Evolutionary conservation across 1,139 yeast species (phyloP), one percentile per base, ranked within the genome.

Genomic region (Protomyces inundatus): DNA sequence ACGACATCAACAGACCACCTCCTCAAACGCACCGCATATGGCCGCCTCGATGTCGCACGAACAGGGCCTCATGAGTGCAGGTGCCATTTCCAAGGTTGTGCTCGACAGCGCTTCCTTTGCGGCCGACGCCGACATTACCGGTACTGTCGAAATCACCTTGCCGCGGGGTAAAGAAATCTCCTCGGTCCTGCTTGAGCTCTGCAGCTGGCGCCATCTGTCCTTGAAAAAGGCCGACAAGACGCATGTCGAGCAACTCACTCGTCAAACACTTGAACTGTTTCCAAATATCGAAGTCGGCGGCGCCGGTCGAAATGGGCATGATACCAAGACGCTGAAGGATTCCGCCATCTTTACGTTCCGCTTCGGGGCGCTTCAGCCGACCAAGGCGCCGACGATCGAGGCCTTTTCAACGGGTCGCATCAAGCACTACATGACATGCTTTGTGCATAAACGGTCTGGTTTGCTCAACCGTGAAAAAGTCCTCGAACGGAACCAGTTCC

Each of bases 341-440:
- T 51, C 53, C 51, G 62, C 52, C 62, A 58, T 58, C 52, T 58
- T 58, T 52, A 32, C 62, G 16, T 58, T 58, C 52, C 53, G 56
- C 36, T 58, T 58, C 33, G 48, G 5, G 4, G 48, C 48, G 10
- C 53, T 48, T 3, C 42, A 51, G 45, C 37, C 46, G 35, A 45
- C 53, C 34, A 58, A 58, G 42, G 34, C 34, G 16, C 55, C 62
- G 33, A 58, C 62, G n/a, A 50, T 52, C n/a, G 62, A 58, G 40
- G 42, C 45, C 46, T 55, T 58, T 55, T 51, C 53, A 23, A 40
- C 53, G 16, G 62, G 52, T 14, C 62, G 62, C 56, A 58, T 58
- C 56, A 58, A 58, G 53, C 52, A 58, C 36, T 58, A 58, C 52
- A 34, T 58, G 36, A 58, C 62, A 10, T 58, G 62, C 45, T 58